Conservation (phyloP, 2,329 filamentous ascomycete species). For the Allantophomopsis cytisporea region DNA sequence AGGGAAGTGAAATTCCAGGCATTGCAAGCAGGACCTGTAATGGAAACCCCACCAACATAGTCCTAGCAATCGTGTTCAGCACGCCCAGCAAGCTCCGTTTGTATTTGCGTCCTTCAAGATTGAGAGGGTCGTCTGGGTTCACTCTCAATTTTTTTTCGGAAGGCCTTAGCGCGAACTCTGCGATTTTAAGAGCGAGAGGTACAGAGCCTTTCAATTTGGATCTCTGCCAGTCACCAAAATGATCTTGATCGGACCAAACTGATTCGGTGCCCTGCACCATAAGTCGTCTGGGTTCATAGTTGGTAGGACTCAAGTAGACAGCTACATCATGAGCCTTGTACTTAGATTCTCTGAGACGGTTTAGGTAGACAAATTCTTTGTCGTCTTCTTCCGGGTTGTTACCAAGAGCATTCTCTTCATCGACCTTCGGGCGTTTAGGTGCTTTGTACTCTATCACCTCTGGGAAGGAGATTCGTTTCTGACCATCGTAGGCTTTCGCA, state of each 20-base stretch:
- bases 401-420: too few relatives aligned
- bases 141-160: too few relatives aligned
- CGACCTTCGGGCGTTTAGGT: too few relatives aligned
- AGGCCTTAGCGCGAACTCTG: too few relatives aligned
- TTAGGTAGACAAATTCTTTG: constrained; percentile 7
- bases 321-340: constrained; percentile 12
- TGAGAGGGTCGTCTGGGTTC: too few relatives aligned
- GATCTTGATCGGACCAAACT: constrained; percentile 5
- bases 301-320: constrained; percentile 14
- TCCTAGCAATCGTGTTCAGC: constrained; percentile 6
- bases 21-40: constrained; percentile 10
- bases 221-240: constrained; percentile 11
- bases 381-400: too few relatives aligned
- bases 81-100: background rate
- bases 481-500: too few relatives aligned
- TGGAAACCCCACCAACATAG: constrained; percentile 9
- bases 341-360: constrained; percentile 8
- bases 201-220: constrained; percentile 9
- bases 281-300: constrained; percentile 9
- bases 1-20: constrained; percentile 4
- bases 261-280: constrained; percentile 10
- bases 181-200: constrained; percentile 1
- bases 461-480: too few relatives aligned
- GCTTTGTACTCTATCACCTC: too few relatives aligned
- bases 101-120: too few relatives aligned